Base-by-base conservation (phyloP, 2,329 filamentous ascomycete species). In the Pseudomassariella vexata region DNA sequence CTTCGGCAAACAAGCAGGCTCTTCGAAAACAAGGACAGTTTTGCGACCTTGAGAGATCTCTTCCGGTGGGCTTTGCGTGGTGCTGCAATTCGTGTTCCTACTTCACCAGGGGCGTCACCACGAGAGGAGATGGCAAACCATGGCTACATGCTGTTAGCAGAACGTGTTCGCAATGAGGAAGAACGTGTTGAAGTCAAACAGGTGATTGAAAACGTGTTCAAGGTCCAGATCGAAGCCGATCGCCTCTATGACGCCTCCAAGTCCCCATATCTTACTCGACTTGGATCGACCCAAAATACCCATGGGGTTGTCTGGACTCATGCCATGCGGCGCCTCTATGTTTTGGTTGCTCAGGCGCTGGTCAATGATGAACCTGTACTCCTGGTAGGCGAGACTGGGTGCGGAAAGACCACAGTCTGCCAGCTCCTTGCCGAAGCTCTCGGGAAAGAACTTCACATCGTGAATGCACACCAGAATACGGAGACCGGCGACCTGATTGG, bases 391-490 rank as follows among this genome's bases (percentile, higher is more conserved):
- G 94, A 98, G 55, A 99, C 92, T 12, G 92, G 92, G 5, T 96
- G 90, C 50, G 92, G 94, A 39, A 99, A 99, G 63, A 99, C 92
- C 0, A 95, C 90, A 3, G 85, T 98, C 6, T 94, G 87, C 45
- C 92, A 99, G 55, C 73, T 95, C 52, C 72, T 96, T 32, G 88
- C 92, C 3, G 83, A 94, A 49, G 82, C 85, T 4, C 72, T 86
- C 40, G 66, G 70, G 11, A 87, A 82, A 48, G 68, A 85, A 41
- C 65, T 99, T 23, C 80, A 89, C 45, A 92, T 90, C 46, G 82
- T 98, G 50, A 99, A 98, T 53, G 92, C 94, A 3, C 94, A 99
- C 58, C 90, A 96, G 46, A 99, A 98, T 44, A 89, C 92, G 0
- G 94, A 99, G 56, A 96, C 94, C 0, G 90, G 92, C 11, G 92